Evolutionary conservation across 441 rosid genomes (phyloP), one percentile per base, ranked within the genome.

Genomic region (Cnidoscolus chayamansa): DNA sequence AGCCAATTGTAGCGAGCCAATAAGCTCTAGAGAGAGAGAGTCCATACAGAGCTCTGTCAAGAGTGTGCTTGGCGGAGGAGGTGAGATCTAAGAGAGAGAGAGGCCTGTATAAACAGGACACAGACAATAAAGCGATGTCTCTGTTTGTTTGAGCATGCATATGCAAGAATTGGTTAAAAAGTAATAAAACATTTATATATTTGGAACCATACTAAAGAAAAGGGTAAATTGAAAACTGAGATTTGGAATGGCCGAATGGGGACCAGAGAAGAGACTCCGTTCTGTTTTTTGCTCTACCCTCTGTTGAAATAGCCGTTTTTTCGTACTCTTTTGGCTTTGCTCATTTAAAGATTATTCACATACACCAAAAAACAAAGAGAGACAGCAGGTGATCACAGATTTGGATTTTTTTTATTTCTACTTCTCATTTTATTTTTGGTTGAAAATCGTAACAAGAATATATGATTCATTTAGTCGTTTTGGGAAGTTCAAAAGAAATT

Each of bases 71-170:
- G 73, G 61, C 49, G 71, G 62, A 50, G 17, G 57, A 50, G n/a
- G 65, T 58, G 45, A 53, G 72, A 68, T 68, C 72, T 55, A 70
- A 65, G 60, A 63, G 48, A 65, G 35, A 58, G 51, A 55, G 63
- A 76, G 76, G 75, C 76, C 67, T 77, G 74, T 31, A 58, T 61
- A 78, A 71, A 63, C 65, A 55, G 77, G 75, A 80, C 86, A 59
- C 45, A 25, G 76, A 72, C 83, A 78, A 80, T 77, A 76, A 84
- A 86, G 82, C 77, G 78, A 72, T 79, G 81, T 81, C 86, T 72
- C 84, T 72, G 70, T 86, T 86, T 79, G 87, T 79, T 77, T 74
- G 77, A 80, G 83, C 86, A 83, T 86, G 88, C 77, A 83, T 72
- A 20, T 37, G 43, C 63, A 59, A 17, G 37, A 62, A 62, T 11